A percentile compares a stretch with the other conserved stretches of the same genome.
Conservation (phyloP, 2,329 filamentous ascomycete genomes). For the Westerdykella aurantiaca region DNA sequence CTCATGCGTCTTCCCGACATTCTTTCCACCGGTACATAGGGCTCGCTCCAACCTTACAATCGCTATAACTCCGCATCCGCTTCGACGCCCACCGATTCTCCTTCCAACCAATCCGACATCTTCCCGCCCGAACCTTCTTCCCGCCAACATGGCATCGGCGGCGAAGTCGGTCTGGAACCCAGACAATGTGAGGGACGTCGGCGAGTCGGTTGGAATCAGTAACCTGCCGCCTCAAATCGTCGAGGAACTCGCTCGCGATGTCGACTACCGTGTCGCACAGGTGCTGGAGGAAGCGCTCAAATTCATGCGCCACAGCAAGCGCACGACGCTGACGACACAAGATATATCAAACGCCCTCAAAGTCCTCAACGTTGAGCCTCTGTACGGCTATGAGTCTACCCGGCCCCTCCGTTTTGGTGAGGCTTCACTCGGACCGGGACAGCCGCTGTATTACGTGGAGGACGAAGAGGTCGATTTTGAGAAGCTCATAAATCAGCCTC, state of each 20-base stretch:
- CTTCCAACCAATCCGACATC: conserved; percentile 4
- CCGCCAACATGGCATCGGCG: conserved; percentile 21
- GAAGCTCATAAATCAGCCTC: conserved; percentile 92
- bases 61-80: too few species aligned
- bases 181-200: conserved; percentile 92
- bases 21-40: conserved; percentile 25
- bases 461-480: conserved; percentile 99
- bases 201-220: conserved; percentile 87
- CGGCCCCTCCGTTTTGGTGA: conserved; percentile 86
- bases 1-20: conserved; percentile 24
- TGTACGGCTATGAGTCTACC: conserved; percentile 94
- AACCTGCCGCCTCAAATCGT: conserved; percentile 78
- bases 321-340: conserved; percentile 80
- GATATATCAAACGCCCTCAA: conserved; percentile 83
- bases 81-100: conserved; percentile 4
- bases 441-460: conserved; percentile 94
- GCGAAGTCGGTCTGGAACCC: conserved; percentile 74
- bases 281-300: conserved; percentile 91
- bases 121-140: conserved; percentile 4
- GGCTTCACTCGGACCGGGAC: conserved; percentile 85
- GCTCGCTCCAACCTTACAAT: conserved; percentile 11
- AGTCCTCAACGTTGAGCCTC: conserved; percentile 84
- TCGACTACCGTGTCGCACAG: conserved; percentile 90
- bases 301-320: conserved; percentile 87
- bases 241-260: conserved; percentile 82